Conservation (phyloP, 257 asterid genomes). For the Lycium ferocissimum region DNA sequence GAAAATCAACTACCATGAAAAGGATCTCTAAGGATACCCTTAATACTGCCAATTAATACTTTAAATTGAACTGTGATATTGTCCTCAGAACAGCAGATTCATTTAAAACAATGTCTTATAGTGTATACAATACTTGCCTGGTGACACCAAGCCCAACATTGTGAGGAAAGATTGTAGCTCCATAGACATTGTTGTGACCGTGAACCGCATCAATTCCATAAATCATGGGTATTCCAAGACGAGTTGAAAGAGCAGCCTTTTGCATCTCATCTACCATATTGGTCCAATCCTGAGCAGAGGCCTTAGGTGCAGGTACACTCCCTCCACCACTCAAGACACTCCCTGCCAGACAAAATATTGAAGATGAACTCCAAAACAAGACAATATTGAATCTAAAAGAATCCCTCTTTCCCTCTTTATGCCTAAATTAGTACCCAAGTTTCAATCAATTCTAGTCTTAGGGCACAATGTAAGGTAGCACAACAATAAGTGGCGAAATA, state of each 20-base stretch:
- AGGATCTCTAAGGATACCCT: background rate
- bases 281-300: conserved; percentile 65
- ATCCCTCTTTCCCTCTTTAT: background rate
- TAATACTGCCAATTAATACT: background rate
- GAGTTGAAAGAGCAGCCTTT: conserved; percentile 63
- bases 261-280: conserved; percentile 72
- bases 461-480: background rate
- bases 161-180: conserved; percentile 77
- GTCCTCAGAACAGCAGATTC: background rate
- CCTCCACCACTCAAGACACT: conserved; percentile 84
- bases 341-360: conserved; percentile 49
- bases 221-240: conserved; percentile 72
- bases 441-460: background rate
- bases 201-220: conserved; percentile 80
- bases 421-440: background rate
- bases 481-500: background rate
- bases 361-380: conserved; percentile 1
- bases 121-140: conserved; percentile 50
- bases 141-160: conserved; percentile 84
- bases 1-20: background rate
- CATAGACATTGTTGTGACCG: conserved; percentile 76
- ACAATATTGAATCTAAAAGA: background rate
- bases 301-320: conserved; percentile 72
- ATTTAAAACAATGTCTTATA: background rate
- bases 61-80: background rate